These are phyloP conservation scores for Phytophthora melonis DNA, from an alignment of 352 stramenopile species.

Conservation along the genomic window DNA sequence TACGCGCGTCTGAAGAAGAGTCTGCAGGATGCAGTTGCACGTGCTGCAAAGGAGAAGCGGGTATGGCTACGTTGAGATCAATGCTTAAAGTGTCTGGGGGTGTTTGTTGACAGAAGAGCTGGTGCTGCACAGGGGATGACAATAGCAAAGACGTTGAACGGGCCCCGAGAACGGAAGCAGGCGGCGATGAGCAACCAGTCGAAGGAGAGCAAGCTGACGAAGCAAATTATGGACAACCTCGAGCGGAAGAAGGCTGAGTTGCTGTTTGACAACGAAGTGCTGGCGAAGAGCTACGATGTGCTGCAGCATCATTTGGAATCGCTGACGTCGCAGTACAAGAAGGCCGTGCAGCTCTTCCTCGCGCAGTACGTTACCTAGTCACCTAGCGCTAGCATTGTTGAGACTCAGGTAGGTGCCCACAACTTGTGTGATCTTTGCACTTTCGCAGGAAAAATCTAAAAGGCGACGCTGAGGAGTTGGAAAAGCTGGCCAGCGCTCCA, in stretches of 20 bases:
- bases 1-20: constrained; percentile 80
- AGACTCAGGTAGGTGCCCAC: neutral
- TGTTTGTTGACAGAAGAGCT: neutral
- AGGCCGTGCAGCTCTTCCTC: constrained; percentile 74
- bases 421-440: neutral
- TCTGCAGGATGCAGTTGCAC: constrained; percentile 62
- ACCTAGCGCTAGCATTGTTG: neutral
- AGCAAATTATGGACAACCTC: constrained; percentile 70
- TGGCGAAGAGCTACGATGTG: constrained; percentile 62
- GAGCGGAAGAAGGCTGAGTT: constrained; percentile 72
- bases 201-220: constrained; percentile 66
- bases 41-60: constrained; percentile 65
- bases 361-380: constrained; percentile 57
- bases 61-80: constrained; percentile 28
- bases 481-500: constrained; percentile 57
- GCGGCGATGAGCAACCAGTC: constrained; percentile 44
- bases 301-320: constrained; percentile 70
- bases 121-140: constrained; percentile 47
- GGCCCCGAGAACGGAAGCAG: constrained; percentile 44
- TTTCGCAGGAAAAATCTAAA: constrained; percentile 50
- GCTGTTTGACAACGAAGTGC: constrained; percentile 70
- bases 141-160: constrained; percentile 58
- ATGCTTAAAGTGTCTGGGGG: neutral
- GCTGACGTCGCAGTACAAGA: constrained; percentile 79
- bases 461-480: constrained; percentile 54